A percentile compares a stretch with the other conserved stretches of the same genome.
These are phyloP conservation scores for Rosellinia necatrix DNA, from an alignment of 2,329 filamentous ascomycete species.

Conservation along the genomic window DNA sequence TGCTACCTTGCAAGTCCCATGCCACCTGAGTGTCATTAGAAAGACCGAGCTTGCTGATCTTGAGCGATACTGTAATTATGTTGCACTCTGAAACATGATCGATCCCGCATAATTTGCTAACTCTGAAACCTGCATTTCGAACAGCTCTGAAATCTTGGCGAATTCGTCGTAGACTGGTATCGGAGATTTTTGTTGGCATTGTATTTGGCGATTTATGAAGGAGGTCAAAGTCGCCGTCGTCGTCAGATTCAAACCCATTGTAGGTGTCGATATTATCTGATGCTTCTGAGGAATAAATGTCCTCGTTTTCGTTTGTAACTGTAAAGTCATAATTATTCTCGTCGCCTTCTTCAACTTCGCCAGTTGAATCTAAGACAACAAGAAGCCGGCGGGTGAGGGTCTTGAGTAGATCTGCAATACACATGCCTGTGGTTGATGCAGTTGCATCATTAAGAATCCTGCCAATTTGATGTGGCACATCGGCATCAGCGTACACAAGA, in stretches of 20 bases:
- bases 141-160: constrained; percentile 64
- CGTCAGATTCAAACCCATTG: constrained; percentile 34
- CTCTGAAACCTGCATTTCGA: constrained; percentile 69
- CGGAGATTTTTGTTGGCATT: neutral
- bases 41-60: constrained; percentile 71
- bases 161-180: constrained; percentile 45
- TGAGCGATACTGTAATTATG: constrained; percentile 69
- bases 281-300: constrained; percentile 29
- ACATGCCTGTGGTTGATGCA: constrained; percentile 27
- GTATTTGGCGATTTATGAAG: constrained; percentile 28
- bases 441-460: constrained; percentile 33
- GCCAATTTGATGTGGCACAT: constrained; percentile 29
- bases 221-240: constrained; percentile 41
- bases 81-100: constrained; percentile 46
- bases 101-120: constrained; percentile 64
- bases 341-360: constrained; percentile 34
- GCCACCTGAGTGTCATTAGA: constrained; percentile 76
- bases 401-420: constrained; percentile 31
- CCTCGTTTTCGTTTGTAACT: constrained; percentile 33
- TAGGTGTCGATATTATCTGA: constrained; percentile 29
- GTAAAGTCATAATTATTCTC: no score
- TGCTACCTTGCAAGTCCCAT: constrained; percentile 69
- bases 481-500: constrained; percentile 34
- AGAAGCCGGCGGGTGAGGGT: constrained; percentile 40
- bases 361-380: constrained; percentile 27